Conservation (phyloP, 2,329 filamentous ascomycete species). For the Xylaria sp. region DNA sequence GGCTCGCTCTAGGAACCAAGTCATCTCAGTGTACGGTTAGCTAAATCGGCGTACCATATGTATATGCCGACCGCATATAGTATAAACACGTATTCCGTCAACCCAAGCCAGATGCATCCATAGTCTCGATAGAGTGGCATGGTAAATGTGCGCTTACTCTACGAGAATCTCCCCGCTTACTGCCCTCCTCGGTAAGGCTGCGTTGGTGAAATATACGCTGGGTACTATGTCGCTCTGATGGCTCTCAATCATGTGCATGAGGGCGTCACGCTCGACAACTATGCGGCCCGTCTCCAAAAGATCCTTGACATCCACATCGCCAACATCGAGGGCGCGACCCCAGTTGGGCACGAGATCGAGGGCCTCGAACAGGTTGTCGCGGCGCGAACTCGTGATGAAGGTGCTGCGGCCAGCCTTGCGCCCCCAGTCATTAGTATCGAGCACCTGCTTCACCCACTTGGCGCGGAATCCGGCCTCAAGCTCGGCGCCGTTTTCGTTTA, state of each 20-base stretch:
- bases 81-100: conserved; percentile 1
- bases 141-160: conserved; percentile 38
- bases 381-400: conserved; percentile 73
- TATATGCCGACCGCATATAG: neutral
- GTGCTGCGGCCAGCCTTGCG: conserved; percentile 75
- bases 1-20: neutral
- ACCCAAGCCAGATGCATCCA: conserved; percentile 10
- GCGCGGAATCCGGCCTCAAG: conserved; percentile 68
- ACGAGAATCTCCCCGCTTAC: conserved; percentile 47
- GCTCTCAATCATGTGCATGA: conserved; percentile 77
- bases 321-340: conserved; percentile 74
- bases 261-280: conserved; percentile 84
- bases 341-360: conserved; percentile 73
- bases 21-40: conserved; percentile 9
- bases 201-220: conserved; percentile 57
- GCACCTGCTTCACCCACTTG: conserved; percentile 73
- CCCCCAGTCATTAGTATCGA: conserved; percentile 77
- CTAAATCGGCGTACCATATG: neutral
- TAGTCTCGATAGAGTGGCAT: neutral
- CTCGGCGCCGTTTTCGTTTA: conserved; percentile 54
- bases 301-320: conserved; percentile 96
- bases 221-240: conserved; percentile 76
- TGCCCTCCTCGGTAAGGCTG: conserved; percentile 42
- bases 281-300: conserved; percentile 85
- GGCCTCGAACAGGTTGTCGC: conserved; percentile 73